These are phyloP conservation scores for Warburgia ugandensis DNA, from an alignment of 164 flowering plant genomes.

Conservation along the genomic window DNA sequence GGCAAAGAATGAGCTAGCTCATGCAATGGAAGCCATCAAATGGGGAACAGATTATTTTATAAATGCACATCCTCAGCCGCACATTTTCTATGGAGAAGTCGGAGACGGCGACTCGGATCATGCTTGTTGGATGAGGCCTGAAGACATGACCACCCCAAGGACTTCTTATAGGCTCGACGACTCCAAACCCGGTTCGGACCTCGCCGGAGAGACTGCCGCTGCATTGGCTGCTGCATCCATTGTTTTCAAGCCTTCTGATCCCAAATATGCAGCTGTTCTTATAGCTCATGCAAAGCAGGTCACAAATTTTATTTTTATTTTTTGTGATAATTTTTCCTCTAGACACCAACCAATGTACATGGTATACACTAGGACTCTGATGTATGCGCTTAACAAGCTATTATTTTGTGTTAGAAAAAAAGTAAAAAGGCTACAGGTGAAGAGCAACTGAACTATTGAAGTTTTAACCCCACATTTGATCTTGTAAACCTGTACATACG, in stretches of 20 bases:
- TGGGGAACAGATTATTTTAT: conserved; percentile 58
- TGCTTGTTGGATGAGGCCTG: conserved; percentile 66
- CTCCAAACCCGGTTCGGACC: conserved; percentile 57
- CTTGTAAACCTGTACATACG: no score
- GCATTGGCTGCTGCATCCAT: conserved; percentile 69
- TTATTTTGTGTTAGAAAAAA: no score
- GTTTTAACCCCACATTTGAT: no score
- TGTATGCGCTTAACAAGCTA: no score
- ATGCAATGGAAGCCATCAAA: conserved; percentile 29
- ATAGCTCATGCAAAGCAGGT: conserved; percentile 49
- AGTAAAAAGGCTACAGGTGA: no score
- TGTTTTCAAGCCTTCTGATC: conserved; percentile 30
- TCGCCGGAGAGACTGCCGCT: conserved; percentile 76
- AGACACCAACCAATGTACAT: no score
- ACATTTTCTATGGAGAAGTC: conserved; percentile 46
- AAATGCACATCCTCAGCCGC: conserved; percentile 33
- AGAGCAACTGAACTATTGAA: no score
- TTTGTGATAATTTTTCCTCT: no score
- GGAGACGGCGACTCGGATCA: conserved; percentile 67
- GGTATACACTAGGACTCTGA: no score
- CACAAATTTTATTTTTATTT: no score
- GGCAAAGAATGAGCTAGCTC: conserved; percentile 15
- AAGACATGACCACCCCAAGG: conserved; percentile 70
- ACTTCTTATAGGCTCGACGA: conserved; percentile 32
- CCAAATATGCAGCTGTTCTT: conserved; percentile 30